Evolutionary conservation across 2,329 filamentous ascomycete genomes (phyloP), one percentile per base, ranked within the genome.

Genomic region (Thermoascus crustaceus): DNA sequence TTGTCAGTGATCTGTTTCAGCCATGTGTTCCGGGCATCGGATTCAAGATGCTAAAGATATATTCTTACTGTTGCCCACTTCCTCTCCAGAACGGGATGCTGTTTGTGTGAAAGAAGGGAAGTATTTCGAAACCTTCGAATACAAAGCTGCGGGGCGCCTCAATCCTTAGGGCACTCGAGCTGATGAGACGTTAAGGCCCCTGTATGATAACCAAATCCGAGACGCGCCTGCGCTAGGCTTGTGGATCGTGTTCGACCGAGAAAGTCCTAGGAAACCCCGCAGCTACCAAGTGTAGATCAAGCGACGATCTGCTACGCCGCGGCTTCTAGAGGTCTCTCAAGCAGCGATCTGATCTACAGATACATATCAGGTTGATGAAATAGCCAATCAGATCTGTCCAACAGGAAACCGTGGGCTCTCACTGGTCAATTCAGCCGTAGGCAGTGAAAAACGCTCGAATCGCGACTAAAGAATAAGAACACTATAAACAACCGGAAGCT

Each of bases 321-420:
- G 26, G 26, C 18, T 29, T 29, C 26, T 17, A 29, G 26, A 29
- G 14, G 18, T 5, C 9, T 17, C 26, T 17, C 13, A 29, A 13
- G 14, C 14, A n/a, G 26, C 16, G 14, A 29, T 29, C 26, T 18
- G 26, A 29, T 29, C 26, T 29, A 29, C 26, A 29, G 26, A 17
- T 16, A 10, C 22, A 17, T 16, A 10, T 11, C 22, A 9, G 9
- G 5, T 4, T 9, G 22, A 24, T 7, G 22, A 7, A 24, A 4
- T 9, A 24, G 7, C 11, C 22, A 9, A 11, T 24, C 11, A 10
- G 18, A 14, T 17, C 13, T 5, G 14, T 4, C 4, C 8, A n/a
- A n/a, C n/a, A n/a, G n/a, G n/a, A n/a, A n/a, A n/a, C n/a, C n/a
- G n/a, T n/a, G n/a, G n/a, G n/a, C n/a, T n/a, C n/a, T n/a, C n/a